Percentiles rank a stretch among this genome's conserved stretches.
Evolutionary conservation across 768 basidiomycete genomes (phyloP).

Genomic region (Hericium rajendrae): DNA sequence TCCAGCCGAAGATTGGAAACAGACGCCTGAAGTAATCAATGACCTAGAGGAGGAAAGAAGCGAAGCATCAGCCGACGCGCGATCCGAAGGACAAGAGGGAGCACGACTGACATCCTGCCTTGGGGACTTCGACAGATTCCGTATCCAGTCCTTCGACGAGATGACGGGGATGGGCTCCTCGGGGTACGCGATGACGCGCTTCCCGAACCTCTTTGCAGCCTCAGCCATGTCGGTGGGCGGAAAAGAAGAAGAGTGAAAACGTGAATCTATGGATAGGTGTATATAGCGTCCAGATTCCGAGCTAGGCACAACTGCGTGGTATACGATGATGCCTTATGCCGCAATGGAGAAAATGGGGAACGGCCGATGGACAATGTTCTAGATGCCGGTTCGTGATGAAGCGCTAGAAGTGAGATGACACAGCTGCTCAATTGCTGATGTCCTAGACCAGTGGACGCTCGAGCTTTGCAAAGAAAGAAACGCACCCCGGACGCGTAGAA

Average conservation of each 20-base stretch:
- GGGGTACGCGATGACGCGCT: slow-evolving; percentile 50
- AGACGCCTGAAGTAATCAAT: slow-evolving; percentile 57
- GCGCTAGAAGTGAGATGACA: too few species aligned
- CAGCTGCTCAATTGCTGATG: too few species aligned
- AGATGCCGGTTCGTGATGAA: background rate
- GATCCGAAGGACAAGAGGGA: background rate
- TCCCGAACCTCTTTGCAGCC: slow-evolving; percentile 38
- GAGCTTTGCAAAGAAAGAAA: too few species aligned
- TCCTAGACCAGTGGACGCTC: too few species aligned
- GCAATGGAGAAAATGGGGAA: background rate
- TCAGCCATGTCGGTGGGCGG: slow-evolving; percentile 24
- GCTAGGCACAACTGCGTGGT: background rate
- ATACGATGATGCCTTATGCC: slow-evolving; percentile 1
- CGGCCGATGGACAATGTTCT: background rate
- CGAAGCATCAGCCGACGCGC: slow-evolving; percentile 1
- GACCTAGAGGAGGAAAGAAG: slow-evolving; percentile 29
- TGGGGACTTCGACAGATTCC: slow-evolving; percentile 33
- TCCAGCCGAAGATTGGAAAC: slow-evolving; percentile 85
- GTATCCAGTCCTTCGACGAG: slow-evolving; percentile 47
- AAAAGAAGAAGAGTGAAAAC: background rate
- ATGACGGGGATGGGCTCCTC: slow-evolving; percentile 52
- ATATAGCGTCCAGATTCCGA: too few species aligned
- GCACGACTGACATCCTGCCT: slow-evolving; percentile 35
- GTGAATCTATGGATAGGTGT: background rate
- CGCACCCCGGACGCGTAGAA: too few species aligned